Evolutionary conservation across 257 asterid species (phyloP), one percentile per base, ranked within the genome.

Genomic region (Penstemon newberryi): DNA sequence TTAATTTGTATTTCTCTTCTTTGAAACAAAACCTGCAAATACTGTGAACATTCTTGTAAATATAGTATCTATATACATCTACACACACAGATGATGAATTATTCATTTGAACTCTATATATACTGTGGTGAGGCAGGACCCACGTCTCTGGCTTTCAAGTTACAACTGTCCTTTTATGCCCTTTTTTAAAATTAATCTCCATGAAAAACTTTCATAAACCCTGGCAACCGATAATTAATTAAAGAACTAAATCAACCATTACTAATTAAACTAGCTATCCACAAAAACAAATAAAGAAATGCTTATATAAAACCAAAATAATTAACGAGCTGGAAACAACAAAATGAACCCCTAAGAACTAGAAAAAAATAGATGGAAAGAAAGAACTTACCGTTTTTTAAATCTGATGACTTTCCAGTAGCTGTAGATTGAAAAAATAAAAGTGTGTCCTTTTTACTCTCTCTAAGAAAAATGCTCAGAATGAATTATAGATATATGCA

Each of bases 251-350:
- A 56, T 42, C 50, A 61, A 62, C 69, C 7, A 67, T 19, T n/a
- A 46, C 1, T 8, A 11, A 25, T 25, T 25, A 25, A 25, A 25
- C 33, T 25, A 25, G 18, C 18, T 25, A 25, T 25, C 33, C 33
- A 25, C 33, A 25, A 44, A 38, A 3, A 13, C 25, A 49, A 18
- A 41, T 13, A 36, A 8, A 15, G 66, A 63, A 63, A 60, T 12
- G 36, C 56, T 44, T 44, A 11, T 4, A 6, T 2, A 43, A 12
- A 8, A 62, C 12, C 44, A 19, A 50, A 4, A 33, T 25, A 15
- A 33, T 6, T 10, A 6, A 66, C 41, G 66, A 44, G 74, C 33
- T 5, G 66, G 42, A 65, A 75, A 70, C 76, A 70, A 70, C 73
- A 70, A 63, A 39, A 47, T 19, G 62, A 41, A 12, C 3, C 4